Evolutionary conservation across 345 rosid genomes (phyloP).

Genomic region (Excoecaria agallocha): DNA sequence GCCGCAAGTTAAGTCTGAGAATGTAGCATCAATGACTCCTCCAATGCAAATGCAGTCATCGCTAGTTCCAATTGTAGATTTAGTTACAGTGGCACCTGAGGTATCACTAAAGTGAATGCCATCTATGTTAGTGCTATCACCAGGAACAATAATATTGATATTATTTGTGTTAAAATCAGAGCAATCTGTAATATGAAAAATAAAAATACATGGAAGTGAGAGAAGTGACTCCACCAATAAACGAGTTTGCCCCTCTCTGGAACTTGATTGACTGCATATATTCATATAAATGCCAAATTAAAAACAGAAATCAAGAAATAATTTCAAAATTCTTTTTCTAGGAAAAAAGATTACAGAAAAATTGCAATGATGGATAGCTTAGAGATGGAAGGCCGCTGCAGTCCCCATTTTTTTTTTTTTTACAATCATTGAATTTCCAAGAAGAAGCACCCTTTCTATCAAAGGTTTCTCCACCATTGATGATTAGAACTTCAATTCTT

Average conservation of each 20-base stretch:
- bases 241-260: conserved; percentile 42
- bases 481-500: conserved; percentile 32
- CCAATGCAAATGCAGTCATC: conserved; percentile 49
- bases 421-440: conserved; percentile 50
- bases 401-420: neutral
- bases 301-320: no score
- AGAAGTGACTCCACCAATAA: conserved; percentile 53
- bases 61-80: conserved; percentile 38
- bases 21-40: conserved; percentile 20
- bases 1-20: conserved; percentile 37
- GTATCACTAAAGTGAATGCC: conserved; percentile 83
- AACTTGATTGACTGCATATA: conserved; percentile 42
- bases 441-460: conserved; percentile 51
- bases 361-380: neutral
- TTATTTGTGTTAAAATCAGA: conserved; percentile 44
- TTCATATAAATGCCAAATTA: neutral
- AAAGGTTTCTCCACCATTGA: conserved; percentile 58
- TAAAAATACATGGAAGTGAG: conserved; percentile 75
- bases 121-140: conserved; percentile 82
- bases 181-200: conserved; percentile 70
- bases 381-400: conserved; percentile 53
- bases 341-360: no score
- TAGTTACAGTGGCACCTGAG: conserved; percentile 22
- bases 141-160: conserved; percentile 69
- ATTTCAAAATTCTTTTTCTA: no score